Percentiles rank a stretch among this genome's conserved stretches.
phyloP scores from a whole-genome alignment of 129 eudicot genomes.

The Flaveria robusta region DNA sequence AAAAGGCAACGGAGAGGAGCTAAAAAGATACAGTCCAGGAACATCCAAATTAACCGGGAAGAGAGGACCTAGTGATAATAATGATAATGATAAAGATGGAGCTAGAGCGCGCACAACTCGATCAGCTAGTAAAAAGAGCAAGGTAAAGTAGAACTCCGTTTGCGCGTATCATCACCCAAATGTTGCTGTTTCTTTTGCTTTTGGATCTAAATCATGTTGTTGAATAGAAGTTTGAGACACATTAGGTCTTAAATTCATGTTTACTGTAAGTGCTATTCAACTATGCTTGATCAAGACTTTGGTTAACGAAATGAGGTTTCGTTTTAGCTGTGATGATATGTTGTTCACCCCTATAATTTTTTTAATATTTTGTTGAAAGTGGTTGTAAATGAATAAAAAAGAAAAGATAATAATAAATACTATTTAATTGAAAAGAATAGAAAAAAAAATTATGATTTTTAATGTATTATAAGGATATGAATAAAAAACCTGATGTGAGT shows the following conservation, averaged over 20 bases:
- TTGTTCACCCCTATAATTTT: too few species aligned
- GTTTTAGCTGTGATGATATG: constrained; percentile 1
- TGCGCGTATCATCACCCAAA: background rate
- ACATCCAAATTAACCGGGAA: background rate
- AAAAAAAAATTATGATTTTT: too few species aligned
- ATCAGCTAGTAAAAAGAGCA: background rate
- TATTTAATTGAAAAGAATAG: too few species aligned
- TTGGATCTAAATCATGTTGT: background rate
- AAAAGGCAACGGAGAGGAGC: background rate
- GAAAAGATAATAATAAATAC: too few species aligned
- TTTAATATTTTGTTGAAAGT: too few species aligned
- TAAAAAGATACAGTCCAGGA: background rate
- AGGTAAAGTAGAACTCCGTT: background rate
- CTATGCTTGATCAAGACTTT: background rate
- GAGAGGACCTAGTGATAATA: background rate
- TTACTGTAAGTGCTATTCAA: background rate
- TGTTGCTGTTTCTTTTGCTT: constrained; percentile 8
- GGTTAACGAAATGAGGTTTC: background rate
- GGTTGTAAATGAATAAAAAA: too few species aligned
- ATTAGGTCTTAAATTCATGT: background rate
- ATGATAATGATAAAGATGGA: background rate
- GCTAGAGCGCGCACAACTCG: background rate
- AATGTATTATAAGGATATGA: too few species aligned
- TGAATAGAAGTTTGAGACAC: background rate
- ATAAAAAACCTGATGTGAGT: too few species aligned